Conservation (phyloP, 2,329 filamentous ascomycete genomes). For the Calonectria honghensis region DNA sequence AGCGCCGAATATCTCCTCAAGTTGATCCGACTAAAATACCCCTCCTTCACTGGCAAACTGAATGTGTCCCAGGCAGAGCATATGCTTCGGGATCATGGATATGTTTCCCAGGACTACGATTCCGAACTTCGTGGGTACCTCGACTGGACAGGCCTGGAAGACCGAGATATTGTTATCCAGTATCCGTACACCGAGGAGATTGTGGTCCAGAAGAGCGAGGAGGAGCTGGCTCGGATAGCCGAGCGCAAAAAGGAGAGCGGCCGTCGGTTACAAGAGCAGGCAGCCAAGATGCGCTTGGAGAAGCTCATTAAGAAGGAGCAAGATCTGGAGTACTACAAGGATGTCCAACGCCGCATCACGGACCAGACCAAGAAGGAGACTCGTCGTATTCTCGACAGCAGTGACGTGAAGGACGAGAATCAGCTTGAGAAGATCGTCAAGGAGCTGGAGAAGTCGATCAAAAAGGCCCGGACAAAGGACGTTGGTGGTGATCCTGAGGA, state of each 20-base stretch:
- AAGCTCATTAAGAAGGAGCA: constrained; percentile 97
- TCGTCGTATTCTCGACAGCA: constrained; percentile 88
- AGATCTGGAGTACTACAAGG: constrained; percentile 94
- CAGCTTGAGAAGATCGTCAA: constrained; percentile 89
- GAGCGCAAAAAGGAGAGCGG: constrained; percentile 98
- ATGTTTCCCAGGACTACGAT: constrained; percentile 90
- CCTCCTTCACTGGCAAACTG: constrained; percentile 89
- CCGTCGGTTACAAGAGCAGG: constrained; percentile 92
- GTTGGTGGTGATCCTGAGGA: constrained; percentile 88
- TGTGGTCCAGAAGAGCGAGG: constrained; percentile 92
- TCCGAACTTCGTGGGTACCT: constrained; percentile 84
- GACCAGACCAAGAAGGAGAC: constrained; percentile 93
- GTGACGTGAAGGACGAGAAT: constrained; percentile 93
- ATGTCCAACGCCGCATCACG: constrained; percentile 82
- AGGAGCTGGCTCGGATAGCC: constrained; percentile 91
- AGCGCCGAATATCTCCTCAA: constrained; percentile 93
- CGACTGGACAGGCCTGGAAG: constrained; percentile 94
- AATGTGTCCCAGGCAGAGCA: constrained; percentile 91
- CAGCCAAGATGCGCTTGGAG: constrained; percentile 96
- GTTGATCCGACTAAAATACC: constrained; percentile 93
- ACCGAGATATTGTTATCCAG: constrained; percentile 91
- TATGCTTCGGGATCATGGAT: constrained; percentile 91
- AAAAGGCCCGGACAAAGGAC: constrained; percentile 93
- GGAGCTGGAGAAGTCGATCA: constrained; percentile 92
- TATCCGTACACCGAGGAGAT: constrained; percentile 96